These are phyloP conservation scores for Akanthomyces dipterigenus DNA, from an alignment of 2,329 filamentous ascomycete species.

Conservation along the genomic window DNA sequence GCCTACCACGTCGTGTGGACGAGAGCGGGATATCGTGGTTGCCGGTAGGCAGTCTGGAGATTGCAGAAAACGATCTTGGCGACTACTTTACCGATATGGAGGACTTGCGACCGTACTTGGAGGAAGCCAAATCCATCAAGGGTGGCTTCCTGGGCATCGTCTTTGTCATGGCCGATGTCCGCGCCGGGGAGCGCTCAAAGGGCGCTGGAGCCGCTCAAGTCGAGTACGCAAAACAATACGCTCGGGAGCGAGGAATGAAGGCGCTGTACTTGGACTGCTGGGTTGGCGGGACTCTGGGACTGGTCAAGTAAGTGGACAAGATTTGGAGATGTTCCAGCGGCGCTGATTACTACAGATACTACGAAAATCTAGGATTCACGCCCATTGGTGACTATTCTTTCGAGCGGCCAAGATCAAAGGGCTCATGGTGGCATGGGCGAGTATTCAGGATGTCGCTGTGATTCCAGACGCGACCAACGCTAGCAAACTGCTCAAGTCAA, in stretches of 20 bases:
- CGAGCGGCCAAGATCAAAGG: background rate
- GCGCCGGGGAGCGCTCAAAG: background rate
- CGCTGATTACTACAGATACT: background rate
- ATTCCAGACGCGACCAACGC: background rate
- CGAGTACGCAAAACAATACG: background rate
- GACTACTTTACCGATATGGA: background rate
- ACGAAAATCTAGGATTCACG: background rate
- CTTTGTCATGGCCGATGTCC: background rate
- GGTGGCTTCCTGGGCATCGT: background rate
- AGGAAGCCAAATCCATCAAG: background rate
- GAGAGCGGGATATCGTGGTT: background rate
- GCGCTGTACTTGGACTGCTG: slow-evolving; percentile 1
- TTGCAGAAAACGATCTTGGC: background rate
- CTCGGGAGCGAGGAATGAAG: background rate
- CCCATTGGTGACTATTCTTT: background rate
- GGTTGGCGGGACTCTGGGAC: background rate
- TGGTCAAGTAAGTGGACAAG: background rate
- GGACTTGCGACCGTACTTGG: background rate
- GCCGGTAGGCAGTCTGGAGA: background rate
- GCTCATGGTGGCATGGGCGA: slow-evolving; percentile 1
- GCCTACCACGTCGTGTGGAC: background rate
- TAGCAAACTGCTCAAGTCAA: too few species aligned
- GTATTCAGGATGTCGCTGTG: background rate
- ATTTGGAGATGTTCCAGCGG: too few species aligned
- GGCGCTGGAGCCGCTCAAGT: background rate